Conservation (phyloP, 306 rosid species). For the Lathyrus sativus region DNA sequence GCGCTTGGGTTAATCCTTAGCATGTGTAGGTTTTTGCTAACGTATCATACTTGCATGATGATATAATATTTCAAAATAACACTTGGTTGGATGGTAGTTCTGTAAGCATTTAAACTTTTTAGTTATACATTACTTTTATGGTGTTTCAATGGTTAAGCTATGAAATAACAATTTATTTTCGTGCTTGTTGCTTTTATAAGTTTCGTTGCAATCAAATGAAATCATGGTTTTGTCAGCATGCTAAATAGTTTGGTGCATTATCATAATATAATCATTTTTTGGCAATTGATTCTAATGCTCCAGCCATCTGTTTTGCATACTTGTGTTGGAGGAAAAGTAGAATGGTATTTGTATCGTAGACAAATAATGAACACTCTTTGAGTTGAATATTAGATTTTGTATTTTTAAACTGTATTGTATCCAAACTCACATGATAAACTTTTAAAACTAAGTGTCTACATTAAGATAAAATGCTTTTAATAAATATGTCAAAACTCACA, state of each 20-base stretch:
- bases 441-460: no score
- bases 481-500: neutral
- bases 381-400: constrained; percentile 2
- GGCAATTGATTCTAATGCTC: constrained; percentile 23
- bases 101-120: neutral
- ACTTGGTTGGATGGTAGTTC: constrained; percentile 17
- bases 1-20: neutral
- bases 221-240: constrained; percentile 24
- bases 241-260: constrained; percentile 3
- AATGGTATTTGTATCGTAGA: neutral
- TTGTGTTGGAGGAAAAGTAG: constrained; percentile 1
- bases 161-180: constrained; percentile 13
- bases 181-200: constrained; percentile 4
- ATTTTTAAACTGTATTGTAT: constrained; percentile 11
- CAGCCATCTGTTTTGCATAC: neutral
- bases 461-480: no score
- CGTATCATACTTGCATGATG: neutral
- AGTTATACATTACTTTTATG: constrained; percentile 1
- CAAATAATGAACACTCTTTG: constrained; percentile 15
- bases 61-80: neutral
- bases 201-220: constrained; percentile 4
- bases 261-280: neutral
- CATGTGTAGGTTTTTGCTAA: neutral
- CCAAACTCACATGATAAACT: neutral
- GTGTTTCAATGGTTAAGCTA: constrained; percentile 24